phyloP scores from a whole-genome alignment of 176 grass and related monocot species.

The Coix lacrymajobi region DNA sequence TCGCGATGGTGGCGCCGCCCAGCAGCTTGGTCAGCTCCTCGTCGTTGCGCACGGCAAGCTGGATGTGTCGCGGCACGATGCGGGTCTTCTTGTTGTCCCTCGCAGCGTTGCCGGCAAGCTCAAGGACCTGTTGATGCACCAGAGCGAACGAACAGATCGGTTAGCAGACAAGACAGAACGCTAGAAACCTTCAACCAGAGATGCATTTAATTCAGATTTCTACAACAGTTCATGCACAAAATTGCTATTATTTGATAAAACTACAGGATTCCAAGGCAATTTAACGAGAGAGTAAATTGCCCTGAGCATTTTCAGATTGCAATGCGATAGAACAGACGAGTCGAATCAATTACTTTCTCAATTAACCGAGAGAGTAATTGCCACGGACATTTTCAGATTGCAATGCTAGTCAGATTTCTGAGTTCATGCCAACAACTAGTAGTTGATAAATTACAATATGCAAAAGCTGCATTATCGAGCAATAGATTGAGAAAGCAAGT shows the following conservation, averaged over 20 bases:
- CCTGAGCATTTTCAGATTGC: too few relatives aligned
- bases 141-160: background rate
- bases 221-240: background rate
- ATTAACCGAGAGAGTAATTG: too few relatives aligned
- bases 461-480: fast-evolving
- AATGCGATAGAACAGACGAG: too few relatives aligned
- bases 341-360: too few relatives aligned
- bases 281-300: too few relatives aligned
- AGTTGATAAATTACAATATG: background rate
- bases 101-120: conserved; percentile 75
- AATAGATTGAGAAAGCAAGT: background rate
- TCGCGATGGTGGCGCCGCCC: conserved; percentile 71
- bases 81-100: conserved; percentile 93
- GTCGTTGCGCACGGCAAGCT: conserved; percentile 71
- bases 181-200: background rate
- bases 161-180: background rate
- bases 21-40: conserved; percentile 84
- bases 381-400: too few relatives aligned
- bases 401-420: too few relatives aligned
- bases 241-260: too few relatives aligned
- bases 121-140: conserved; percentile 33
- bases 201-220: background rate
- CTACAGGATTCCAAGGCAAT: too few relatives aligned
- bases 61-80: conserved; percentile 87
- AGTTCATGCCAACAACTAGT: too few relatives aligned